Conservation (phyloP, 2,329 filamentous ascomycete species). For the Curvularia sp. region DNA sequence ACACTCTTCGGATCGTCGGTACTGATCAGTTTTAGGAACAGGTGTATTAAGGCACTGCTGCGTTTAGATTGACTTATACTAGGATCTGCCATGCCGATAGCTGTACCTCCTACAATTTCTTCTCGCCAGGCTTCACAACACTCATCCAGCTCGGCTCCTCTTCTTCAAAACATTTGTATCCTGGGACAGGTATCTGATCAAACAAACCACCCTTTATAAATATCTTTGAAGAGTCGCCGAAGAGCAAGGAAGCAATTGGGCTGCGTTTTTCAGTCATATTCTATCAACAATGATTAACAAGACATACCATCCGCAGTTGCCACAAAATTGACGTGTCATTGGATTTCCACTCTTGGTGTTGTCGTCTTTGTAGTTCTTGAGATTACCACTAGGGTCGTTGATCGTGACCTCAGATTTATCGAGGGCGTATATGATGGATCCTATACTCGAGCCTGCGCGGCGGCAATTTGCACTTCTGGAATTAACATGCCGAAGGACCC, state of each 20-base stretch:
- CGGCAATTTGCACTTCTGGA: conserved; percentile 39
- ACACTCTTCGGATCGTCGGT: neutral
- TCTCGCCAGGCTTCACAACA: conserved; percentile 7
- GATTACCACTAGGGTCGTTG: conserved; percentile 25
- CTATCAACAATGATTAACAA: neutral
- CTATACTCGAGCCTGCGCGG: conserved; percentile 33
- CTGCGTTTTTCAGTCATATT: conserved; percentile 22
- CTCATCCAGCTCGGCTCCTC: conserved; percentile 37
- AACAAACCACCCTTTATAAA: conserved; percentile 42
- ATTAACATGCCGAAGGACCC: neutral
- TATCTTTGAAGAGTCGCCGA: conserved; percentile 20
- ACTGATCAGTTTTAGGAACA: neutral
- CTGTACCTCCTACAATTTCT: neutral
- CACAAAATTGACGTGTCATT: conserved; percentile 40
- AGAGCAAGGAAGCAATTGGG: conserved; percentile 30
- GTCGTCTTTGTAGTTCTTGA: conserved; percentile 40
- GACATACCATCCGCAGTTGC: conserved; percentile 41
- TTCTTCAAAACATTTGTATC: conserved; percentile 27
- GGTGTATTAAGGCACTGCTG: neutral
- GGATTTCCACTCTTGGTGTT: conserved; percentile 40
- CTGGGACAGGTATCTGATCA: conserved; percentile 27
- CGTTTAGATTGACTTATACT: neutral
- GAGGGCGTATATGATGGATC: conserved; percentile 35
- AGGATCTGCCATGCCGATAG: neutral
- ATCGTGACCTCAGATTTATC: conserved; percentile 31